Conservation (phyloP, 2,329 filamentous ascomycete genomes). For the Penicillium decumbens region DNA sequence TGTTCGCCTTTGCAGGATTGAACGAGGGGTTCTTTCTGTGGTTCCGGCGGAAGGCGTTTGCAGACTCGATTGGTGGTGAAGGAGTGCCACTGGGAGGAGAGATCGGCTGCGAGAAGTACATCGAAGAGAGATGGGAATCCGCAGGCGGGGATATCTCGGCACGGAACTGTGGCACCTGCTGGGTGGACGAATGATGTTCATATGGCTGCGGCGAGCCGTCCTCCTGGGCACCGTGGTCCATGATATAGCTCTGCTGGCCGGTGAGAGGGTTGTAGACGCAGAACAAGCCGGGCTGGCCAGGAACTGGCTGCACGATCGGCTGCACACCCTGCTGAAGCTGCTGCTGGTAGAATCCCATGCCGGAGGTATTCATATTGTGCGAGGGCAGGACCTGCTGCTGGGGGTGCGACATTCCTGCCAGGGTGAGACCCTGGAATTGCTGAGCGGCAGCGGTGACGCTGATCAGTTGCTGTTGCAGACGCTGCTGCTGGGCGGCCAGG, state of each 20-base stretch:
- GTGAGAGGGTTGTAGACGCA: constrained; percentile 80
- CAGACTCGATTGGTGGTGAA: constrained; percentile 68
- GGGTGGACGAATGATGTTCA: constrained; percentile 45
- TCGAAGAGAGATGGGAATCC: constrained; percentile 52
- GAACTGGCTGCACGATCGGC: constrained; percentile 59
- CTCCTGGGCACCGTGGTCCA: constrained; percentile 61
- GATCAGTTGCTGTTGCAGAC: constrained; percentile 86
- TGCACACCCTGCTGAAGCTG: constrained; percentile 64
- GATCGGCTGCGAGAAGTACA: constrained; percentile 61
- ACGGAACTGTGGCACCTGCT: constrained; percentile 60
- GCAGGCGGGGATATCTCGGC: constrained; percentile 79
- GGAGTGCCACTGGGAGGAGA: constrained; percentile 59
- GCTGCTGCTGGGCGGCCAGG: constrained; percentile 89
- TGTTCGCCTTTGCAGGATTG: constrained; percentile 46
- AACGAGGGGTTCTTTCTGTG: constrained; percentile 87
- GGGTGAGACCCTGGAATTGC: constrained; percentile 72
- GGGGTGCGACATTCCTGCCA: constrained; percentile 47
- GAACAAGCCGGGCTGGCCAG: constrained; percentile 70
- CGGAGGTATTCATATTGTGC: constrained; percentile 49
- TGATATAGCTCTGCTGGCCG: constrained; percentile 75
- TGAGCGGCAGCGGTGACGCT: constrained; percentile 77
- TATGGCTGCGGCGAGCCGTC: constrained; percentile 34
- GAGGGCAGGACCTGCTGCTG: constrained; percentile 51
- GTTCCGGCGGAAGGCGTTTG: constrained; percentile 85
- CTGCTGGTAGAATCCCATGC: constrained; percentile 59